Base-by-base conservation (phyloP, 192 early-diverging fungal genomes). In the Backusella sp. region DNA sequence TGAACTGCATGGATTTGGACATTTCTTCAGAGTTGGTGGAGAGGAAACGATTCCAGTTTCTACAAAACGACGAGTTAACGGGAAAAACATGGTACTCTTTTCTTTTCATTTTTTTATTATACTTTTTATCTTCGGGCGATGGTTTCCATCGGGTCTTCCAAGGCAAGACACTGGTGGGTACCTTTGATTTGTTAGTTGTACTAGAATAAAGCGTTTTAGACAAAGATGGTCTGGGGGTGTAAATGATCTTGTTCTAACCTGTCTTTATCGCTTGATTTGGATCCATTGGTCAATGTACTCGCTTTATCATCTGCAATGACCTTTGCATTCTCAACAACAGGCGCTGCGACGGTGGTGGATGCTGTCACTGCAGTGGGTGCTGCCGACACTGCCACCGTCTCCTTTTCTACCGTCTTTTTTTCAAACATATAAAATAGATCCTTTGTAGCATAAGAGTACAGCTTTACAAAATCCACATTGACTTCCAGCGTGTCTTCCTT, bases 1-100 rank as follows among this genome's bases (percentile, higher is more conserved):
- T 84, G 80, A 90, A 90, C 53, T 90, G 89, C 87, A 90, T 85
- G 2, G 83, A 84, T 35, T 90, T 90, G 2, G 89, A 86, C 89
- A 90, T 90, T 75, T 90, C 89, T 73, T 90, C 85, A 37, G 83
- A 87, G 74, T 90, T 90, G 19, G 89, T 90, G 0, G 87, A 90
- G 69, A 90, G 68, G 49, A 86, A 90, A 39, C 89, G 76, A 73
- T 86, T 88, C 89, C 89, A 90, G 44, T 90, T 90, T 41, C 88
- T 90, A 67, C 32, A 70, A 30, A 30, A n/a, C n/a, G 8, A 52
- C 4, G 19, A n/a, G n/a, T 65, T 34, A 28, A 28, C 1, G 28
- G 11, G 3, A 7, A 3, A 3, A 32, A 32, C 32, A 32, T 32
- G 32, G 2, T 52, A n/a, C 19, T n/a, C 0, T 66, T 30, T 66